These are phyloP conservation scores for Sarocladiaceae sp. DNA, from an alignment of 2,329 filamentous ascomycete species.

Conservation along the genomic window DNA sequence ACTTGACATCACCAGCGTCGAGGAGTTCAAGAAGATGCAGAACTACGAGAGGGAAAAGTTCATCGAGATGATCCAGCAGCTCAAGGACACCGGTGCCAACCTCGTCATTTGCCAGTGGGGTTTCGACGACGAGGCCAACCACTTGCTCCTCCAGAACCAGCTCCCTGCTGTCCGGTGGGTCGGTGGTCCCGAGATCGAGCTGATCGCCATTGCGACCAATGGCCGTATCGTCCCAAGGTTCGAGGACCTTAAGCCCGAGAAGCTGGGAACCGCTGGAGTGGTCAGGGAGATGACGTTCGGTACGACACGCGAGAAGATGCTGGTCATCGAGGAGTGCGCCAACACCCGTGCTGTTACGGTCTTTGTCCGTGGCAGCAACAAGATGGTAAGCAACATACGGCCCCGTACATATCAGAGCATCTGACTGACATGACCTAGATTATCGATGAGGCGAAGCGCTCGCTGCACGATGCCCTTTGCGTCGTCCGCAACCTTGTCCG, in stretches of 20 bases:
- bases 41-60: conserved; percentile 96
- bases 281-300: conserved; percentile 95
- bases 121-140: conserved; percentile 98
- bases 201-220: conserved; percentile 98
- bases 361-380: conserved; percentile 96
- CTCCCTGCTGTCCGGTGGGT: conserved; percentile 97
- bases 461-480: conserved; percentile 93
- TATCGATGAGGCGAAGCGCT: conserved; percentile 97
- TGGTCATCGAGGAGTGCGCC: conserved; percentile 98
- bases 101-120: conserved; percentile 99
- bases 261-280: conserved; percentile 82
- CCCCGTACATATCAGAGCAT: no score
- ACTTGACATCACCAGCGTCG: conserved; percentile 91
- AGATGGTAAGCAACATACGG: conserved; percentile 67
- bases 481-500: conserved; percentile 93
- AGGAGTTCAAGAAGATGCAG: conserved; percentile 97
- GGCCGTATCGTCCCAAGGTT: conserved; percentile 96
- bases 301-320: conserved; percentile 98
- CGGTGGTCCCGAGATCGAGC: conserved; percentile 93
- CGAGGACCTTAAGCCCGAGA: conserved; percentile 84
- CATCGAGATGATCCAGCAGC: conserved; percentile 95
- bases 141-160: conserved; percentile 90
- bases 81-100: conserved; percentile 96
- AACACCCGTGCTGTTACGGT: conserved; percentile 95
- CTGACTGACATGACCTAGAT: conserved; percentile 52